A percentile compares a stretch with the other conserved stretches of the same genome.
phyloP scores from a whole-genome alignment of 305 asterid genomes.

The Fraxinus floribunda region DNA sequence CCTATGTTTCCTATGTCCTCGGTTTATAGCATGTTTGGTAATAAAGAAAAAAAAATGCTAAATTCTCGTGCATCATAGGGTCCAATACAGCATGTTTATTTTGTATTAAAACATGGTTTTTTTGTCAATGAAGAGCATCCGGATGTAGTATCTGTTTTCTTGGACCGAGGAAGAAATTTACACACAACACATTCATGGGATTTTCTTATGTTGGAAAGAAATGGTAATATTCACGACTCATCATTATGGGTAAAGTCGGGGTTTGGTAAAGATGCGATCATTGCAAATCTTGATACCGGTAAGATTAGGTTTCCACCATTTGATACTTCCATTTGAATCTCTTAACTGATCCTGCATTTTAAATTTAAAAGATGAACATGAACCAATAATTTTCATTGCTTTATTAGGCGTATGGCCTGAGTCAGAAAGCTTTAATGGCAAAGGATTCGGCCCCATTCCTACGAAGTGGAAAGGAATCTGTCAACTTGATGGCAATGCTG shows the following conservation, averaged over 20 bases:
- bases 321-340: background rate
- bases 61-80: no score
- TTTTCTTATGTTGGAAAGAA: conserved; percentile 12
- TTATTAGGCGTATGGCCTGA: conserved; percentile 45
- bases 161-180: no score
- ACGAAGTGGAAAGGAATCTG: conserved; percentile 42
- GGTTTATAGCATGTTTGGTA: no score
- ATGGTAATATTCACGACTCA: conserved; percentile 4
- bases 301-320: background rate
- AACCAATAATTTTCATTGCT: background rate
- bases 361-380: background rate
- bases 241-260: conserved; percentile 19
- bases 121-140: no score
- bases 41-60: no score
- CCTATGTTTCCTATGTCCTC: no score
- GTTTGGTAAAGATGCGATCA: conserved; percentile 25
- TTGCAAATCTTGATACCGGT: conserved; percentile 26
- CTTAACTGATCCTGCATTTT: background rate
- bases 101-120: no score
- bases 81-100: no score
- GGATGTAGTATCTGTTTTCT: no score
- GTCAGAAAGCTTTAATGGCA: conserved; percentile 38
- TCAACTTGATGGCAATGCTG: conserved; percentile 20
- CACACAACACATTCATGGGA: conserved; percentile 15
- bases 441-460: conserved; percentile 40